phyloP scores from a whole-genome alignment of 2,329 filamentous ascomycete species.

The Exophiala xenobiotica region DNA sequence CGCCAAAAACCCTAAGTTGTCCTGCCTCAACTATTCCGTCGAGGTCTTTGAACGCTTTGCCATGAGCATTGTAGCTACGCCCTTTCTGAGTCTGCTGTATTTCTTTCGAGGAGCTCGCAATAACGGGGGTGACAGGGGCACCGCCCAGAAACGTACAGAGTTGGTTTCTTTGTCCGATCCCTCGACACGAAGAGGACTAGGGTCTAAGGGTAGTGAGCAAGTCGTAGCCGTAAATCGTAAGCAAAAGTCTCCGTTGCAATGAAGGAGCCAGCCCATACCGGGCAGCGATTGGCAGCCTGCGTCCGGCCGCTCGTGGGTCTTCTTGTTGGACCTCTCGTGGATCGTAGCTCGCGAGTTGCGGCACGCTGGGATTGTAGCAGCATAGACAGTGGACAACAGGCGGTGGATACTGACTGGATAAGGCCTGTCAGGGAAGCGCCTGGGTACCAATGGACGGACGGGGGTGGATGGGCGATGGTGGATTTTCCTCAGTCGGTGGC shows the following conservation, averaged over 20 bases:
- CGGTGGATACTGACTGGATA: conserved; percentile 2
- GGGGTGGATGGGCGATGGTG: conserved; percentile 6
- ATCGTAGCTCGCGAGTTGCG: conserved; percentile 24
- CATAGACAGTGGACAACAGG: conserved; percentile 12
- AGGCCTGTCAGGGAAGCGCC: conserved; percentile 1
- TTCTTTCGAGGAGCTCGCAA: background rate
- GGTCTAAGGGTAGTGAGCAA: conserved; percentile 3
- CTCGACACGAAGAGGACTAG: conserved; percentile 1
- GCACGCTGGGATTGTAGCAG: conserved; percentile 22
- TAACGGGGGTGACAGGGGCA: background rate
- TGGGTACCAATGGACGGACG: conserved; percentile 6
- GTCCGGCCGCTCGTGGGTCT: conserved; percentile 23
- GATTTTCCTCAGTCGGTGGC: background rate
- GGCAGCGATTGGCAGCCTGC: conserved; percentile 23
- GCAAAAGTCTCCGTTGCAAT: background rate
- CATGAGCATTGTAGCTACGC: no score
- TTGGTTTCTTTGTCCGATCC: conserved; percentile 6
- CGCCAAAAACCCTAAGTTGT: conserved; percentile 3
- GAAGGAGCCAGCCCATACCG: conserved; percentile 13
- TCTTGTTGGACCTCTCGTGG: conserved; percentile 23
- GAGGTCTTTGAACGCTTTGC: no score
- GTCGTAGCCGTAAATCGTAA: conserved; percentile 14
- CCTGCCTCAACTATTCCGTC: conserved; percentile 5
- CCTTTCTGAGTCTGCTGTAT: conserved; percentile 1
- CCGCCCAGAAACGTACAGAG: background rate